Evolutionary conservation across 2,329 filamentous ascomycete species (phyloP), one percentile per base, ranked within the genome.

Genomic region (Aureobasidium sp.): DNA sequence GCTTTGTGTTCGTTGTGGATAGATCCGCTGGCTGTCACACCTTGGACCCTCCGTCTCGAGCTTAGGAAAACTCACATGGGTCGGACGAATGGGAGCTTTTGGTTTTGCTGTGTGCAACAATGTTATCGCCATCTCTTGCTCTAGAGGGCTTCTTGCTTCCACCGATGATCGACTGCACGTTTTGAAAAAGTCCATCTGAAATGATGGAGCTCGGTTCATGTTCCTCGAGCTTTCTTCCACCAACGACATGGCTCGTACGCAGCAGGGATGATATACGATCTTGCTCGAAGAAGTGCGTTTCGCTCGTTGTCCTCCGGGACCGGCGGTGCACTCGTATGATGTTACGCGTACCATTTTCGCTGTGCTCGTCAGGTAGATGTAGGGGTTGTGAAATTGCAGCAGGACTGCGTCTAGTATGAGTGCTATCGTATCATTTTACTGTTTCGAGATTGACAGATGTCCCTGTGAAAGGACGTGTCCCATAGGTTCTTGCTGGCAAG

Each of bases 1-100:
- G 17, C 25, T n/a, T 38, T 21, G 1, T 50, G 49, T 25, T 27
- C 49, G 35, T 27, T 53, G 49, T 53, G 49, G 49, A 53, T 53
- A 53, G 49, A 53, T 53, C 35, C 49, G 49, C 35, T 53, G 21
- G 21, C 23, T 53, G 49, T 53, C 49, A 53, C 49, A 53, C 49
- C 49, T 53, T 40, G 4, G 8, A 33, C 51, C 43, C 17, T 55
- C 27, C 37, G 51, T 55, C 51, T 55, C 10, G 38, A 55, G 51
- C 51, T 55, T 55, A 25, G n/a, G 25, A 55, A 33, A 25, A 19
- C 25, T 37, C 33, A 9, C 37, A 21, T 15, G 37, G 38, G 19
- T 55, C 25, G 51, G 51, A 42, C 27, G 13, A n/a, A 33, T 17
- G 38, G 33, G 38, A 4, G n/a, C n/a, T n/a, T n/a, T n/a, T n/a